These are phyloP conservation scores for Periconia sp. DNA, from an alignment of 2,329 filamentous ascomycete genomes.

Conservation along the genomic window DNA sequence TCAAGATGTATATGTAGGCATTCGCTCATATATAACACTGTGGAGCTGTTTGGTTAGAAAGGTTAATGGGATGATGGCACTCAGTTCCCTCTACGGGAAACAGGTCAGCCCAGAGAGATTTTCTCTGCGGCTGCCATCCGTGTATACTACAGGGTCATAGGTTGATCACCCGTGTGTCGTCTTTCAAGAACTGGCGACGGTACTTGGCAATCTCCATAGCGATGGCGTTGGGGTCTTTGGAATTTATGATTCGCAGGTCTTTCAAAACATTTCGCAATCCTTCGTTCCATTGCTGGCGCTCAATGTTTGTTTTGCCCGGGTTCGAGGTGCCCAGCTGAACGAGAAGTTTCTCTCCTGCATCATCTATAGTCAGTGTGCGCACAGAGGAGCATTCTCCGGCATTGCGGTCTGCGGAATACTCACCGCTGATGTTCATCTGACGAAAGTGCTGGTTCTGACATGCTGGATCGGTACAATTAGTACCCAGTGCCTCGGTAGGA, in stretches of 20 bases:
- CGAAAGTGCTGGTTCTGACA: constrained; percentile 83
- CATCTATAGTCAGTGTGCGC: constrained; percentile 41
- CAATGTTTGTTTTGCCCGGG: constrained; percentile 61
- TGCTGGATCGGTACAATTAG: constrained; percentile 70
- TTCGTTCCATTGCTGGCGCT: constrained; percentile 54
- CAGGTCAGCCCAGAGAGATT: background rate
- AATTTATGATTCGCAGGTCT: constrained; percentile 38
- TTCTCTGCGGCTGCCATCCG: background rate
- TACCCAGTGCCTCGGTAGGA: constrained; percentile 70
- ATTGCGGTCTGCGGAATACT: constrained; percentile 16
- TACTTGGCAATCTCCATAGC: constrained; percentile 43
- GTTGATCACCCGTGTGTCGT: constrained; percentile 43
- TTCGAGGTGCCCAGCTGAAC: constrained; percentile 69
- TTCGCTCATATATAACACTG: background rate
- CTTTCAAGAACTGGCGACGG: constrained; percentile 44
- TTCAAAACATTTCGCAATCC: constrained; percentile 42
- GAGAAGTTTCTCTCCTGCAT: constrained; percentile 71
- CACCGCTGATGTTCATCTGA: constrained; percentile 72
- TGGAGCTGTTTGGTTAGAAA: background rate
- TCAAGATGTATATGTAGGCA: background rate
- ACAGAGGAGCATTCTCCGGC: constrained; percentile 24
- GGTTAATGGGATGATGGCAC: background rate
- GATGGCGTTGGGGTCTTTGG: constrained; percentile 43
- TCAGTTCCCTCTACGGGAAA: background rate
- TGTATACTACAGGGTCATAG: constrained; percentile 14